Evolutionary conservation across 225 moss, liverwort and hornwort species (phyloP).

Genomic region (Takakia lepidozioides): DNA sequence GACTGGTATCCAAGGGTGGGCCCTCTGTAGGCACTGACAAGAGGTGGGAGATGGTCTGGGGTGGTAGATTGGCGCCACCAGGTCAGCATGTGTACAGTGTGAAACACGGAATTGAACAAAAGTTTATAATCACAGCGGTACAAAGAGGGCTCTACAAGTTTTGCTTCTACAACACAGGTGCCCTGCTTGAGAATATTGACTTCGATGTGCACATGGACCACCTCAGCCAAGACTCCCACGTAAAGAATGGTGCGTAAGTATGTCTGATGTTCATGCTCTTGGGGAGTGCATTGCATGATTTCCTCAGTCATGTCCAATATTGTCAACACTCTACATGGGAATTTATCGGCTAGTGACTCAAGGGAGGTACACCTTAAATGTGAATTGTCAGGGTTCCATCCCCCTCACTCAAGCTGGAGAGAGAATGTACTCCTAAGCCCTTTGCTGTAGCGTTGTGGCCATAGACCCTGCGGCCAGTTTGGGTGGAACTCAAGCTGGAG

Average conservation of each 20-base stretch:
- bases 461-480: no score
- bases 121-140: conserved; percentile 26
- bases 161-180: conserved; percentile 35
- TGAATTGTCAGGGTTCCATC: no score
- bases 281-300: no score
- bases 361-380: no score
- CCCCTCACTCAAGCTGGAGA: no score
- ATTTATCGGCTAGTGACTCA: no score
- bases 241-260: conserved; percentile 35
- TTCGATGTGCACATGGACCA: conserved; percentile 36
- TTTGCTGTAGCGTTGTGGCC: no score
- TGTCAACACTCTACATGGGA: no score
- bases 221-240: not conserved
- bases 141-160: conserved; percentile 35
- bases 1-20: no score
- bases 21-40: not conserved
- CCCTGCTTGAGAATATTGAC: conserved; percentile 24
- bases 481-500: no score
- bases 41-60: not conserved
- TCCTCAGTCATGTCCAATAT: no score
- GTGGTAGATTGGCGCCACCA: conserved; percentile 24
- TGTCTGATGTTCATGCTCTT: not conserved
- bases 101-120: conserved; percentile 20
- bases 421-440: no score
- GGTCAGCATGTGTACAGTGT: conserved; percentile 18